Base-by-base conservation (phyloP, 202 grass and related monocot species). In the Dendrocalamus latiflorus region DNA sequence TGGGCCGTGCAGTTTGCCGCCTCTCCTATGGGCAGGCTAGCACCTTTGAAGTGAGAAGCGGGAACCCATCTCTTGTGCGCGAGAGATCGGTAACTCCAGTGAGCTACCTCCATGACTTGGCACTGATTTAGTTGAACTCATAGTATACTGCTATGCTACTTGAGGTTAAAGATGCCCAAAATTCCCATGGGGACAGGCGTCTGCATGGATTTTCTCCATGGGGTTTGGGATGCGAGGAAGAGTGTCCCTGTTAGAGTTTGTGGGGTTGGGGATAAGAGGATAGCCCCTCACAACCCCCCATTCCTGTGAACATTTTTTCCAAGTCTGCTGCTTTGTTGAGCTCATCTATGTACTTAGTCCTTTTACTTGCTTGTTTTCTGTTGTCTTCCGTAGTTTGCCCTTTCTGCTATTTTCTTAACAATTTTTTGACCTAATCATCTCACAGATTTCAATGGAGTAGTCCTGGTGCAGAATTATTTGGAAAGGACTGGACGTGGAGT, bases 391-490 rank as follows among this genome's bases (percentile, higher is more conserved):
- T 22, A 49, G 2, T 81, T 67, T 14, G 21, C 6, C 54, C 18
- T 20, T 81, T 82, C 8, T 63, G 17, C 20, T 65, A 48, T 82
- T 69, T 38, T 21, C 1, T 68, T 55, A 7, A 33, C 16, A 22
- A 73, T 77, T 77, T 77, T 54, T 78, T 83, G 37, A 28, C 30
- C 44, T 49, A 74, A 78, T 43, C 26, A 22, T 92, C 50, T 22
- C 54, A 69, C 83, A 99, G 96, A 99, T 89, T 99, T 99, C 87
- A 99, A 99, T 91, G 96, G 96, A 72, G 93, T 96, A 34, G 86
- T 95, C 53, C 85, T 99, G 68, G 96, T 99, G 53, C 93, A 99
- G 77, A 99, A 99, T 94, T 96, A 99, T 85, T 86, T 99, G 88
- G 89, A 99, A 88, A 90, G 96, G 86, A 99, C 91, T 69, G 96